Conservation (phyloP, 495 filamentous ascomycete species). For the Jackrogersella minutella region DNA sequence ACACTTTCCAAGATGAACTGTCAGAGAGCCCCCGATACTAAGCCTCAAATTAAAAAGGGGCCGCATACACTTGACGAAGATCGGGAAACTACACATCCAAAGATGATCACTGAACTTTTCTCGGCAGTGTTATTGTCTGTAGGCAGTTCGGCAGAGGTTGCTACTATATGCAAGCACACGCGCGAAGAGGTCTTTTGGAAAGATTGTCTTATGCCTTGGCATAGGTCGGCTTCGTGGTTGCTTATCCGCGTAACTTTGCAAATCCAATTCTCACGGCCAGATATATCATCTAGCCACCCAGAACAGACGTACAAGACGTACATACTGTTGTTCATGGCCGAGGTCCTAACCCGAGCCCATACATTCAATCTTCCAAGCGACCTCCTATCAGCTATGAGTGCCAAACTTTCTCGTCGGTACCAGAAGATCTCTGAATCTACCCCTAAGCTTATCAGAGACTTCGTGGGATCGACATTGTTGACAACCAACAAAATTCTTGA, state of each 20-base stretch:
- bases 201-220: slow-evolving; percentile 56
- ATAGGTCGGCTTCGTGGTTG: slow-evolving; percentile 66
- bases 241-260: slow-evolving; percentile 66
- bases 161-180: slow-evolving; percentile 63
- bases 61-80: slow-evolving; percentile 50
- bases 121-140: slow-evolving; percentile 55
- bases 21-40: slow-evolving; percentile 48
- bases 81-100: slow-evolving; percentile 62
- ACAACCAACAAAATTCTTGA: background rate
- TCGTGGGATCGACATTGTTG: slow-evolving; percentile 27
- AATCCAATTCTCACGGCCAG: slow-evolving; percentile 28
- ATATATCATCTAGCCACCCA: background rate
- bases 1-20: slow-evolving; percentile 56
- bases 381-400: slow-evolving; percentile 53
- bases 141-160: slow-evolving; percentile 43
- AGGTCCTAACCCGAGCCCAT: slow-evolving; percentile 47
- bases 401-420: slow-evolving; percentile 59
- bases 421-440: slow-evolving; percentile 49
- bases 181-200: slow-evolving; percentile 67
- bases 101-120: slow-evolving; percentile 65
- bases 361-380: slow-evolving; percentile 40
- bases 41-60: slow-evolving; percentile 55
- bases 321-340: slow-evolving; percentile 60
- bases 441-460: slow-evolving; percentile 5
- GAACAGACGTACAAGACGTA: slow-evolving; percentile 61